Percentiles rank a stretch among this genome's conserved stretches.
Evolutionary conservation across 129 eudicot species (phyloP).

Genomic region (Tanacetum coccineum): DNA sequence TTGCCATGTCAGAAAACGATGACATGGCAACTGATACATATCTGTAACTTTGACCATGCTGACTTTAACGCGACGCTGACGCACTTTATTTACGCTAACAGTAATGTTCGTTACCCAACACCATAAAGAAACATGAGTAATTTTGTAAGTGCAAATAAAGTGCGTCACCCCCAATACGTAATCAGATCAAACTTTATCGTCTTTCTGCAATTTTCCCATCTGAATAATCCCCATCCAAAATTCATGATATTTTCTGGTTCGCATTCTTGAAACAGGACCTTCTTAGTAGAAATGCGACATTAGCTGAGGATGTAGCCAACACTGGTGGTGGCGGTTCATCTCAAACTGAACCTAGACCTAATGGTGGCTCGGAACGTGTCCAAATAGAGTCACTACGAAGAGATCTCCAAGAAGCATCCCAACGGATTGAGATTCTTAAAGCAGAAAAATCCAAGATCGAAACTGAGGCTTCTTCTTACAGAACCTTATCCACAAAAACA

Average conservation of each 20-base stretch:
- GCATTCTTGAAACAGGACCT: conserved; percentile 50
- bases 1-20: too few relatives aligned
- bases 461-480: conserved; percentile 46
- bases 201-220: neutral
- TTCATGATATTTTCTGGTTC: neutral
- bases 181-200: too few relatives aligned
- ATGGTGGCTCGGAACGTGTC: conserved; percentile 54
- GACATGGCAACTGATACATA: too few relatives aligned
- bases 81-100: too few relatives aligned
- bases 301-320: conserved; percentile 63
- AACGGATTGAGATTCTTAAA: conserved; percentile 52
- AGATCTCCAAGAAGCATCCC: conserved; percentile 64
- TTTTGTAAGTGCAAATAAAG: too few relatives aligned
- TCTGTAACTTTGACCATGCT: too few relatives aligned
- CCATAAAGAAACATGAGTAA: too few relatives aligned
- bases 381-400: conserved; percentile 57
- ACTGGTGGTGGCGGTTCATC: conserved; percentile 51
- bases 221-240: neutral
- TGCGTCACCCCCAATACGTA: too few relatives aligned
- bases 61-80: too few relatives aligned
- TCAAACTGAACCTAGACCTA: conserved; percentile 39
- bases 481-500: conserved; percentile 41
- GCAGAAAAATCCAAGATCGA: conserved; percentile 57
- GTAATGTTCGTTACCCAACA: too few relatives aligned
- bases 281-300: conserved; percentile 61